Conservation (phyloP, 768 basidiomycete species). For the Mycena rebaudengoi region DNA sequence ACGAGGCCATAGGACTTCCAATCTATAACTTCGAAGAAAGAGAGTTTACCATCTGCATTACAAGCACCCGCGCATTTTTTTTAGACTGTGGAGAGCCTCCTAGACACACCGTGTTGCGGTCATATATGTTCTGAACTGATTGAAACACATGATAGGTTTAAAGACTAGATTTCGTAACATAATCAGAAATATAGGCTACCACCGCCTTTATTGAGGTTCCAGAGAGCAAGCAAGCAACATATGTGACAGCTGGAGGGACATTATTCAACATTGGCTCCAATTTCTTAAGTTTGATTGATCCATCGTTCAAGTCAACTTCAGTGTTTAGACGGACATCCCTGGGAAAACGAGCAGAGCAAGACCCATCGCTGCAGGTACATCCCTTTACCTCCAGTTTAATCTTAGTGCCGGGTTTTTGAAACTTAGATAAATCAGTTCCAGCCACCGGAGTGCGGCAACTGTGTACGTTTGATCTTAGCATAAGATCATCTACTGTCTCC, state of each 20-base stretch:
- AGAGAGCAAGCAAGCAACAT: too few species aligned
- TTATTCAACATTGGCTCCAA: too few species aligned
- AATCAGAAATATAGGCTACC: too few species aligned
- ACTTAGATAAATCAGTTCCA: constrained; percentile 17
- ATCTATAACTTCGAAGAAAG: constrained; percentile 24
- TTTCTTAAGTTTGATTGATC: constrained; percentile 39
- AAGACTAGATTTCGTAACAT: too few species aligned
- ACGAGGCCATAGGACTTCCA: neutral
- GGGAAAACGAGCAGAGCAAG: constrained; percentile 46
- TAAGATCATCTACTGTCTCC: constrained; percentile 34
- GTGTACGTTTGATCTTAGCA: constrained; percentile 40
- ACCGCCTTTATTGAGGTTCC: too few species aligned
- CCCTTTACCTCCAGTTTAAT: constrained; percentile 12
- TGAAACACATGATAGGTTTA: too few species aligned
- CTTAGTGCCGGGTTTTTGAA: constrained; percentile 22
- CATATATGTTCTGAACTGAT: too few species aligned
- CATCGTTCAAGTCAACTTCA: constrained; percentile 35
- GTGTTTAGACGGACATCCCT: constrained; percentile 28
- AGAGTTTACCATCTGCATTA: constrained; percentile 34
- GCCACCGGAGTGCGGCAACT: constrained; percentile 24
- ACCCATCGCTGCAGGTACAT: constrained; percentile 38
- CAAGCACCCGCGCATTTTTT: too few species aligned
- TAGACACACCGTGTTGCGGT: too few species aligned
- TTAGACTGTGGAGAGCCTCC: too few species aligned
- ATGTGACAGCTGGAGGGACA: too few species aligned